Conservation (phyloP, 495 filamentous ascomycete species). For the Neurospora cerealis region DNA sequence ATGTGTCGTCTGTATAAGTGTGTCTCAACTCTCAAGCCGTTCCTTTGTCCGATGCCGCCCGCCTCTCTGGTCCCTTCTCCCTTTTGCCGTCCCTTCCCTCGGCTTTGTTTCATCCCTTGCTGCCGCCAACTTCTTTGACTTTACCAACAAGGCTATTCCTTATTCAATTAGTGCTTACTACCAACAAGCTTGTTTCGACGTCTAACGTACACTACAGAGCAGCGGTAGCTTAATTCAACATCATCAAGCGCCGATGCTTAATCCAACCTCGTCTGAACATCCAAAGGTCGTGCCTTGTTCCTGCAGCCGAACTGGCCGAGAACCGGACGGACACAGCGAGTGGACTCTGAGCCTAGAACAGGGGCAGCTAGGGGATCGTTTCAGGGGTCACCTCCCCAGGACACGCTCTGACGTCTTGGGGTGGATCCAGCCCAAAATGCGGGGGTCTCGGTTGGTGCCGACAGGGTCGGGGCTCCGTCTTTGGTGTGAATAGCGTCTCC, state of each 20-base stretch:
- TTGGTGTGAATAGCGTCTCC: not conserved
- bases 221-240: not conserved
- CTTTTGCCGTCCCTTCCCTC: not conserved
- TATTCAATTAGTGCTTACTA: not conserved
- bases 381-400: not conserved
- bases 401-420: not conserved
- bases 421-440: not conserved
- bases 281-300: not conserved
- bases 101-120: not conserved
- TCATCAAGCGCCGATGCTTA: not conserved
- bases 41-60: not conserved
- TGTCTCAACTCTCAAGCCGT: not conserved
- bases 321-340: not conserved
- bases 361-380: not conserved
- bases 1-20: not conserved
- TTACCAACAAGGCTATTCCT: not conserved
- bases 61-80: not conserved
- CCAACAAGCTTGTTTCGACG: not conserved
- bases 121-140: not conserved
- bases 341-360: not conserved
- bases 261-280: not conserved
- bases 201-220: not conserved
- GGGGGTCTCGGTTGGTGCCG: not conserved
- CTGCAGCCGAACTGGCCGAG: not conserved
- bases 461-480: not conserved